Evolutionary conservation across 345 rosid genomes (phyloP).

Genomic region (Turritis glabra): DNA sequence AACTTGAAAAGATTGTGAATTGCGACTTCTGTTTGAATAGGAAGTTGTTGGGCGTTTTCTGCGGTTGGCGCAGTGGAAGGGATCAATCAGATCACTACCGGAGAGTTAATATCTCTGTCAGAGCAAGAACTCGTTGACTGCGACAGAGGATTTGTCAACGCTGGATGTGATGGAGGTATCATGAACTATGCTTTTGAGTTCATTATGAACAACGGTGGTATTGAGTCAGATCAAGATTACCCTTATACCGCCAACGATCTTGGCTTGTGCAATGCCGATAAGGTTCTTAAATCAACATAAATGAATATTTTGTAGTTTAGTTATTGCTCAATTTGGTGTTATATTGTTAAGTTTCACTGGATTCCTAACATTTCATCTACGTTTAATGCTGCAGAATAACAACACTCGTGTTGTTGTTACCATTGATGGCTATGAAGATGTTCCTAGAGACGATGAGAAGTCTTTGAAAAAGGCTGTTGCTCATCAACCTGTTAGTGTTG

Average conservation of each 20-base stretch:
- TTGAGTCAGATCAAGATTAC: slow-evolving; percentile 8
- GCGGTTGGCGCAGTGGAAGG: slow-evolving; percentile 6
- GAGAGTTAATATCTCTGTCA: background rate
- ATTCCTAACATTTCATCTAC: background rate
- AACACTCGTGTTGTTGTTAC: background rate
- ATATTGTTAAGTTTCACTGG: background rate
- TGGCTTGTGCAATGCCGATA: background rate
- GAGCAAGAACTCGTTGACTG: slow-evolving; percentile 14
- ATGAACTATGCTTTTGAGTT: slow-evolving; percentile 5
- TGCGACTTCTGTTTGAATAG: background rate
- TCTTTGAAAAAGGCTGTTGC: background rate
- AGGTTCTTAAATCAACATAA: background rate
- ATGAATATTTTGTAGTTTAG: background rate
- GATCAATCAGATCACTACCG: background rate
- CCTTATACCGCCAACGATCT: background rate
- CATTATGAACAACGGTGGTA: background rate
- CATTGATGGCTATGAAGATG: background rate
- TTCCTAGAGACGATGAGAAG: slow-evolving; percentile 6
- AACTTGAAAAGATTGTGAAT: background rate
- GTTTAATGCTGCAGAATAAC: background rate
- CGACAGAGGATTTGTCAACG: slow-evolving; percentile 2
- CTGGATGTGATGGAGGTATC: slow-evolving; percentile 18
- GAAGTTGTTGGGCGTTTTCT: slow-evolving; percentile 12
- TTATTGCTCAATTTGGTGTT: background rate
- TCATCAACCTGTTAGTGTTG: slow-evolving; percentile 12